Evolutionary conservation across 1,284 basidiomycete genomes (phyloP).

Genomic region (Termitomyces sp.): DNA sequence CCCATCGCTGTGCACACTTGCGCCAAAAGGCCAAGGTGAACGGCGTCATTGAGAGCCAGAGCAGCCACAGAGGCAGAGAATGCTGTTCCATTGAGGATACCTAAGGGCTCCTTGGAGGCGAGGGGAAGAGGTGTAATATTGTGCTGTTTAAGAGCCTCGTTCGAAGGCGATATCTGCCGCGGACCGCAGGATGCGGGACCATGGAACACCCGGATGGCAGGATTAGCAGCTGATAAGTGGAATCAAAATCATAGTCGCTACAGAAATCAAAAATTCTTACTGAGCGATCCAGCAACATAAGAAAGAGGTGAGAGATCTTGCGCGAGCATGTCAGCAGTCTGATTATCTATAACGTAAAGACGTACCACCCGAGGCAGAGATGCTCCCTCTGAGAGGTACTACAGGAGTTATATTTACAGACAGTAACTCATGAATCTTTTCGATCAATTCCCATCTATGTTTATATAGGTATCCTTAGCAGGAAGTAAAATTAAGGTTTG

Average conservation of each 20-base stretch:
- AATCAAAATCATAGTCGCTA: not conserved
- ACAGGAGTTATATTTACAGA: slow-evolving; percentile 71
- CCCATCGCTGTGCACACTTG: slow-evolving; percentile 83
- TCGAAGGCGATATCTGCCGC: slow-evolving; percentile 53
- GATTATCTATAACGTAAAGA: not conserved
- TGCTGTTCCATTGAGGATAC: slow-evolving; percentile 82
- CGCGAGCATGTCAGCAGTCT: not conserved
- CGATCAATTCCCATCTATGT: slow-evolving; percentile 74
- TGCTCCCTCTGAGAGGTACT: slow-evolving; percentile 77
- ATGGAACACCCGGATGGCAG: slow-evolving; percentile 67
- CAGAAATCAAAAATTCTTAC: slow-evolving; percentile 17
- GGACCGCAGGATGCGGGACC: slow-evolving; percentile 44
- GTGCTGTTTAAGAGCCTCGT: slow-evolving; percentile 57
- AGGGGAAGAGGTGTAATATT: slow-evolving; percentile 65
- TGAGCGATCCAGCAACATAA: slow-evolving; percentile 77
- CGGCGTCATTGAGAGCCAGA: slow-evolving; percentile 69
- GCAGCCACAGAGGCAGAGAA: slow-evolving; percentile 68
- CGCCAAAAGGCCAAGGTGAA: slow-evolving; percentile 65
- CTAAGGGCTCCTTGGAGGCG: slow-evolving; percentile 79
- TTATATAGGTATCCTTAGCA: not conserved
- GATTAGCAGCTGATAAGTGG: slow-evolving; percentile 50
- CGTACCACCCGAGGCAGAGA: slow-evolving; percentile 74
- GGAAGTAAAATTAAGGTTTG: slow-evolving; percentile 1
- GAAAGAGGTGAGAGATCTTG: slow-evolving; percentile 70
- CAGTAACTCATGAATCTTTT: slow-evolving; percentile 73